phyloP scores from a whole-genome alignment of 352 stramenopile genomes.

The Phytophthora cryptogea region DNA sequence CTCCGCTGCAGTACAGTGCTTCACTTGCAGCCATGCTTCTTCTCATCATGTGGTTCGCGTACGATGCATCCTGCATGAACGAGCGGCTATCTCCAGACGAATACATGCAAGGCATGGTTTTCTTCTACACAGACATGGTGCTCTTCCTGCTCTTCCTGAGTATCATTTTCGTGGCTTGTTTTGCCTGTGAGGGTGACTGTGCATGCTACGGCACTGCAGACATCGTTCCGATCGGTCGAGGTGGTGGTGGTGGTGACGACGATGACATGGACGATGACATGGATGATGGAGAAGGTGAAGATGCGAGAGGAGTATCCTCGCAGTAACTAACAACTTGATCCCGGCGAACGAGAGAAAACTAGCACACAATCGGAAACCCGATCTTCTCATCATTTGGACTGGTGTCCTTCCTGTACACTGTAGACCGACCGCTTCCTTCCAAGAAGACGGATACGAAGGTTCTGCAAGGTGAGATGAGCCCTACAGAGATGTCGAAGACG shows the following conservation, averaged over 20 bases:
- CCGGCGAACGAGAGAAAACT: conserved; percentile 6
- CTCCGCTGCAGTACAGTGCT: conserved; percentile 53
- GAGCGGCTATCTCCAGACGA: conserved; percentile 74
- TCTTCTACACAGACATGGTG: conserved; percentile 86
- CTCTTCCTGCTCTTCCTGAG: conserved; percentile 79
- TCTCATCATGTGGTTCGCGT: conserved; percentile 84
- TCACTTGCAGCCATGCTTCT: conserved; percentile 60
- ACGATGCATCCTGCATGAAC: conserved; percentile 81
- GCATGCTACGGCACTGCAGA: conserved; percentile 74
- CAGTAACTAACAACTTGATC: background rate
- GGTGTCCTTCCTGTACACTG: background rate
- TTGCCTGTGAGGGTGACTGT: conserved; percentile 78
- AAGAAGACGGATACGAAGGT: background rate
- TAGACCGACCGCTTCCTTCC: conserved; percentile 1
- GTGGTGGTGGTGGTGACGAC: conserved; percentile 31
- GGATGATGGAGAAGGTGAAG: conserved; percentile 1
- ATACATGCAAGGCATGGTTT: conserved; percentile 86
- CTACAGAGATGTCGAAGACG: background rate
- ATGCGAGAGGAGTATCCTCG: background rate
- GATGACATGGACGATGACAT: conserved; percentile 25
- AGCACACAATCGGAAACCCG: conserved; percentile 7
- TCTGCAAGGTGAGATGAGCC: too few relatives aligned
- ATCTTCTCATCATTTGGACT: conserved; percentile 10
- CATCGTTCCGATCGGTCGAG: conserved; percentile 54
- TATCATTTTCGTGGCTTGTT: conserved; percentile 80